Conservation (phyloP, 352 stramenopile genomes). For the Salisapilia sapeloensis region DNA sequence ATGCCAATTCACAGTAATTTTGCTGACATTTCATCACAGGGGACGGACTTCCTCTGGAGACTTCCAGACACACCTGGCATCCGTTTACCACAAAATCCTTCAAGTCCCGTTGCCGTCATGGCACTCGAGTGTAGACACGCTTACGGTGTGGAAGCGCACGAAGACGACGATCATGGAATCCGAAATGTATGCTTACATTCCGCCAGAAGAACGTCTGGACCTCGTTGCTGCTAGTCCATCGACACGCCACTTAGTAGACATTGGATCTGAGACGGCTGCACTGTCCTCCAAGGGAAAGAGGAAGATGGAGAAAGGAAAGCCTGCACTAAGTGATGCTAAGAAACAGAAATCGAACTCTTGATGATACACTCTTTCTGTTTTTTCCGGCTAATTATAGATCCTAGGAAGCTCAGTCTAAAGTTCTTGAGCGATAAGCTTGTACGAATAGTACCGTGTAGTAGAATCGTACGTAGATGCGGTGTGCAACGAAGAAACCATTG, state of each 20-base stretch:
- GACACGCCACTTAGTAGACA: slow-evolving; percentile 42
- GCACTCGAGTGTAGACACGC: slow-evolving; percentile 85
- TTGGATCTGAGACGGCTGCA: not conserved
- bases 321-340: slow-evolving; percentile 1
- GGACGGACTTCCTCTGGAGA: slow-evolving; percentile 83
- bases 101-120: slow-evolving; percentile 83
- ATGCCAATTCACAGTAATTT: not conserved
- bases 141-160: slow-evolving; percentile 91
- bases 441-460: not conserved
- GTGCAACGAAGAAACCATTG: slow-evolving; percentile 16
- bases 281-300: slow-evolving; percentile 1
- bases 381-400: too few species aligned
- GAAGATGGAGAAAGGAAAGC: slow-evolving; percentile 8
- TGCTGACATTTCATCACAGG: slow-evolving; percentile 10
- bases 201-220: slow-evolving; percentile 51
- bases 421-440: too few species aligned
- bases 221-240: slow-evolving; percentile 34
- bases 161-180: slow-evolving; percentile 78
- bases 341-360: slow-evolving; percentile 1
- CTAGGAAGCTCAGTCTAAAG: too few species aligned
- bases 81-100: slow-evolving; percentile 88
- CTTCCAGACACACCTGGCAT: slow-evolving; percentile 83
- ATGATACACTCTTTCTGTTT: too few species aligned
- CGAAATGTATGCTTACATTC: slow-evolving; percentile 62
- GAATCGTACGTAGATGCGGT: slow-evolving; percentile 14